These are phyloP conservation scores for Solanum tarapatanum DNA, from an alignment of 257 asterid species.

Conservation along the genomic window DNA sequence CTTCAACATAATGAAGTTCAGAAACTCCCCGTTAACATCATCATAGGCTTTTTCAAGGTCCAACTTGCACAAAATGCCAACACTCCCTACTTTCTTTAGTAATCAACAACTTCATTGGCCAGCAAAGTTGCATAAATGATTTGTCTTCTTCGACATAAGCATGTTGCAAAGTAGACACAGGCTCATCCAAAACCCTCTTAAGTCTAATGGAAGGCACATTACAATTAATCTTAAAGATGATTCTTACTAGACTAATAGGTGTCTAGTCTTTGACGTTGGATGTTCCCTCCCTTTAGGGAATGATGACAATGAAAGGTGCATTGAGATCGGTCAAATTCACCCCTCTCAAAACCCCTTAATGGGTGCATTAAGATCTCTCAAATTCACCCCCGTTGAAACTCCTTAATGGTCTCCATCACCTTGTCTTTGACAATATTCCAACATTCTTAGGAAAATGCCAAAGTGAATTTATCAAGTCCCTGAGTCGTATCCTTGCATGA, in stretches of 20 bases:
- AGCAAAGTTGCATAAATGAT: neutral
- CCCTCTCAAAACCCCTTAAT: neutral
- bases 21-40: neutral
- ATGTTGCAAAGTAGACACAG: neutral
- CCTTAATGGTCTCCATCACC: neutral
- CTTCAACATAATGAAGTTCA: neutral
- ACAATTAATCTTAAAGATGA: neutral
- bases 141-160: neutral
- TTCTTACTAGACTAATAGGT: neutral
- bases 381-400: neutral
- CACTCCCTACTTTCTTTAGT: neutral
- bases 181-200: neutral
- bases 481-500: neutral
- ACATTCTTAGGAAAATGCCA: neutral
- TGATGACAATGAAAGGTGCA: neutral
- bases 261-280: neutral
- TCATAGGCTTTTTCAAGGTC: neutral
- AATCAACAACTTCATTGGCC: neutral
- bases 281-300: neutral
- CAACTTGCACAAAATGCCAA: neutral
- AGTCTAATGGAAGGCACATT: neutral
- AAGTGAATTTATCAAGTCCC: neutral
- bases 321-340: neutral
- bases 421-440: neutral
- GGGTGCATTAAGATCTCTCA: neutral